Evolutionary conservation across 1,139 yeast genomes (phyloP).

Genomic region (Pichiaceae sp.): DNA sequence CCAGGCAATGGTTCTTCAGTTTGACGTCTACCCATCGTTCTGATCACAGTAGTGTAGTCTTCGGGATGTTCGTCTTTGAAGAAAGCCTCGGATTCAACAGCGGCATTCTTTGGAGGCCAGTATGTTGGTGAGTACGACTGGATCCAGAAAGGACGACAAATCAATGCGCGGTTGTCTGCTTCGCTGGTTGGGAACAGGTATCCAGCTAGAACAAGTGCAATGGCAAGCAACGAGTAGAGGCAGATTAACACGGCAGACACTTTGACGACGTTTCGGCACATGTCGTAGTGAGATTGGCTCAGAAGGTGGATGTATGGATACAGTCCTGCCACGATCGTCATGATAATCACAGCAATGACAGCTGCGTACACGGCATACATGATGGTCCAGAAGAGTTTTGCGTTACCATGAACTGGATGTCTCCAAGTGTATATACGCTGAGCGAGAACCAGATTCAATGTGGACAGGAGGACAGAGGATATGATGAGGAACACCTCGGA

Average conservation of each 20-base stretch:
- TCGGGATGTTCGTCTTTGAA: constrained; percentile 46
- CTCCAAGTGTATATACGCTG: constrained; percentile 78
- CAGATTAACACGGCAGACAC: constrained; percentile 50
- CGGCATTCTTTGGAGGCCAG: constrained; percentile 43
- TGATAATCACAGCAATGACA: constrained; percentile 50
- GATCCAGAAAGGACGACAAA: constrained; percentile 79
- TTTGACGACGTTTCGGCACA: constrained; percentile 50
- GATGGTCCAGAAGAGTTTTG: constrained; percentile 41
- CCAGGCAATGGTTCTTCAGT: constrained; percentile 15
- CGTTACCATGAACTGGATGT: constrained; percentile 69
- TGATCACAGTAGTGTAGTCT: constrained; percentile 28
- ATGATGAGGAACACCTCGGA: constrained; percentile 51
- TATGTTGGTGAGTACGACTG: constrained; percentile 50
- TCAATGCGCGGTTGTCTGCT: constrained; percentile 42
- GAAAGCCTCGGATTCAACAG: constrained; percentile 39
- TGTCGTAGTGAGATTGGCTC: constrained; percentile 33
- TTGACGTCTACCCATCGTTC: constrained; percentile 29
- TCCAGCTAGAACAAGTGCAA: constrained; percentile 41
- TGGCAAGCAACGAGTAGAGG: constrained; percentile 51
- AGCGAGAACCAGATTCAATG: constrained; percentile 58
- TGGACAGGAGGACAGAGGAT: constrained; percentile 47
- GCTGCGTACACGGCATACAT: constrained; percentile 47
- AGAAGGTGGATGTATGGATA: constrained; percentile 57
- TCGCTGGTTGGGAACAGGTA: constrained; percentile 49
- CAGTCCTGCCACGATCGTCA: constrained; percentile 62